Evolutionary conservation across 192 early-diverging fungal genomes (phyloP), one percentile per base, ranked within the genome.

Genomic region (Coemansia sp.): DNA sequence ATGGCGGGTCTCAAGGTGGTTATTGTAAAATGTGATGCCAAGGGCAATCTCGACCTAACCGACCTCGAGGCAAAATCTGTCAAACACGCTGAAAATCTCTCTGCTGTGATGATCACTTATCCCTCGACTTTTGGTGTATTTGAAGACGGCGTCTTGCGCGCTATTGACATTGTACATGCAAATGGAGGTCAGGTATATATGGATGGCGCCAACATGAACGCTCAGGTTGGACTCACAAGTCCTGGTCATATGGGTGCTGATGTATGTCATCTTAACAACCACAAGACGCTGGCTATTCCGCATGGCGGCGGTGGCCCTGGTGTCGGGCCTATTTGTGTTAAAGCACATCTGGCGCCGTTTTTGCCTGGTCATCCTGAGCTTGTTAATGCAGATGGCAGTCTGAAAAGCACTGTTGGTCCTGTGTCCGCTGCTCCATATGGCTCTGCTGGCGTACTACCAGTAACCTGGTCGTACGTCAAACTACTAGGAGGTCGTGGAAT

Each of bases 71-170:
- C 86, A 58, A 97, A 97, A 87, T 95, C 95, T 46, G 78, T 66
- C 51, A 91, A 95, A 88, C 84, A 96, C 83, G 88, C 89, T 80
- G 91, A 94, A 51, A 74, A 67, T 19, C 87, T 99, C 57, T 91
- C 97, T 23, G 95, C 94, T 10, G 89, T 94, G 64, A 99, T 99
- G 97, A 95, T 99, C 72, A 99, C 97, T 5, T 99, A 99, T 65
- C 97, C 97, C 33, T 98, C 95, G 57, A 99, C 97, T 19, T 99
- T 92, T 82, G 97, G 97, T 70, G 94, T 97, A 66, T 99, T 99
- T 76, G 97, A 99, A 86, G 88, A 91, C 36, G 89, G 86, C 57
- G 91, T 98, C 31, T 64, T 85, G 63, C 87, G 93, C 33, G 95
- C 93, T 11, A 96, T 94, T 75, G 82, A 95, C 46, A 90, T 99